Conservation (phyloP, 140 eudicot genomes). For the Erigeron philadelphicus region DNA sequence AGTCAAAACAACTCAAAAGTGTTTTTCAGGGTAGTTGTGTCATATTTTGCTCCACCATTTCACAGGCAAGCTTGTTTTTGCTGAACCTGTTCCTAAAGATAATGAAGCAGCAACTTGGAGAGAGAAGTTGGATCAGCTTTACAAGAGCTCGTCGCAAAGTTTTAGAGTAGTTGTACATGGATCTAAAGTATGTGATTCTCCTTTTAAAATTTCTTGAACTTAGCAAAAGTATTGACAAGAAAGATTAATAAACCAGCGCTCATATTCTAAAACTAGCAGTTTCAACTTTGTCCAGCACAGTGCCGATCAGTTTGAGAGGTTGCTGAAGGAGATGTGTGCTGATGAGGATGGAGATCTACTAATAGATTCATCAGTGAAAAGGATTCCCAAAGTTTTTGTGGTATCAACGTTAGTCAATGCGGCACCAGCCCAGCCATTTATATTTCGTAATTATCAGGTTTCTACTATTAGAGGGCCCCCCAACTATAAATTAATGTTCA, state of each 20-base stretch:
- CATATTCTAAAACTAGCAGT: constrained; percentile 18
- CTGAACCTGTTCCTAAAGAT: constrained; percentile 95
- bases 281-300: constrained; percentile 79
- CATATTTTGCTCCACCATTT: constrained; percentile 12
- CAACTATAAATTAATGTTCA: constrained; percentile 1
- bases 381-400: constrained; percentile 87
- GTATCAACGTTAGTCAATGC: constrained; percentile 90
- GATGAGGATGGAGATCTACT: constrained; percentile 98
- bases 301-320: constrained; percentile 97
- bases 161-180: constrained; percentile 99
- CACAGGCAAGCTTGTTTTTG: constrained; percentile 91
- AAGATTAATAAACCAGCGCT: neutral
- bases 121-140: constrained; percentile 93
- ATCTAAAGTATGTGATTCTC: constrained; percentile 65
- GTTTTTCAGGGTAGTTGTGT: constrained; percentile 5
- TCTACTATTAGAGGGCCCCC: neutral
- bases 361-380: constrained; percentile 89
- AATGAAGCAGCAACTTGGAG: constrained; percentile 98
- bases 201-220: neutral
- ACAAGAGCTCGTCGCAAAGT: constrained; percentile 96
- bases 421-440: constrained; percentile 92
- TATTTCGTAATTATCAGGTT: constrained; percentile 98
- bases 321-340: constrained; percentile 96
- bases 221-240: neutral
- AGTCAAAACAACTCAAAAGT: neutral